Evolutionary conservation across 805 yeast species (phyloP).

Genomic region (Hanseniaspora meyeri): DNA sequence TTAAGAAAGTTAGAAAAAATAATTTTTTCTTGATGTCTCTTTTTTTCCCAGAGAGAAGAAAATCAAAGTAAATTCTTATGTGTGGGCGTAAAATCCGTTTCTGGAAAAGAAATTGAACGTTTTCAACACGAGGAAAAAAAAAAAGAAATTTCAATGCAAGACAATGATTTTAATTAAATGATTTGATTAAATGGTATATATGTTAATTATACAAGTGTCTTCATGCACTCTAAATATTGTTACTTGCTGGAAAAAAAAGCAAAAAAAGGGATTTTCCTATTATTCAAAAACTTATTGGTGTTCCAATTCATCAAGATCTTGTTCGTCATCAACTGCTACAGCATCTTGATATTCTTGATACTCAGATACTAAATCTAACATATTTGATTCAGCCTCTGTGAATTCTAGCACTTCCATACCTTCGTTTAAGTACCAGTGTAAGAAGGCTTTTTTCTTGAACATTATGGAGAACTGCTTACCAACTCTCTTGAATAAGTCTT

Average conservation of each 20-base stretch:
- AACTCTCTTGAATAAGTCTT: slow-evolving; percentile 78
- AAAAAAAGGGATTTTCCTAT: background rate
- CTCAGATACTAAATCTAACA: slow-evolving; percentile 79
- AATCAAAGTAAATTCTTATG: background rate
- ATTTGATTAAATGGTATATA: background rate
- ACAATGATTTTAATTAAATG: background rate
- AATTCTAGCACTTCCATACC: slow-evolving; percentile 96
- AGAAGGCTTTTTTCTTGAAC: slow-evolving; percentile 89
- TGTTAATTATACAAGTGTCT: background rate
- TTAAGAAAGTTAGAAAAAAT: background rate
- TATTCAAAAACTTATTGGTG: slow-evolving; percentile 31
- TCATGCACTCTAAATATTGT: background rate
- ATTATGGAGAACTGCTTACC: slow-evolving; percentile 83
- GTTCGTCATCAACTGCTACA: slow-evolving; percentile 59
- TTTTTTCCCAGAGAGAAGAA: background rate
- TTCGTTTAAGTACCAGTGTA: slow-evolving; percentile 91
- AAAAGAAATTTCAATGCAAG: background rate
- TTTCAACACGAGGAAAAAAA: background rate
- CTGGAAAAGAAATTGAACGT: background rate
- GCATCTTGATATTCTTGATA: slow-evolving; percentile 88
- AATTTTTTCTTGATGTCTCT: background rate
- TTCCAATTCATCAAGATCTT: slow-evolving; percentile 37
- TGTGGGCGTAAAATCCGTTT: background rate
- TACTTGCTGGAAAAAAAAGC: background rate
- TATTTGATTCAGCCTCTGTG: slow-evolving; percentile 83